Conservation (phyloP, 2,329 filamentous ascomycete species). For the Fusarium cyanostomum region DNA sequence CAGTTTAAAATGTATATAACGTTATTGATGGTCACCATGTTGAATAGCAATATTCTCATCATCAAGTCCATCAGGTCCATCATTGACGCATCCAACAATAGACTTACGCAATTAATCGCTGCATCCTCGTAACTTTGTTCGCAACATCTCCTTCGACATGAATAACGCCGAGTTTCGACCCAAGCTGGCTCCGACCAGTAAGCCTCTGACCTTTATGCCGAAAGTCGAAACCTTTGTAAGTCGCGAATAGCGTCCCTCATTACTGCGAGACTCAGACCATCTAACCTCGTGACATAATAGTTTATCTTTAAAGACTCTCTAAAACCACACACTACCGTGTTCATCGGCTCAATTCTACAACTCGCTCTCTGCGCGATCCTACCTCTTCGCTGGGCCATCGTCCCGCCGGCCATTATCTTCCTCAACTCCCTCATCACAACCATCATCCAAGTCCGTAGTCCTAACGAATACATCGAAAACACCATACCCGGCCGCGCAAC, state of each 20-base stretch:
- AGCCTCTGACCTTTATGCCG: conserved; percentile 28
- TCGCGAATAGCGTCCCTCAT: neutral
- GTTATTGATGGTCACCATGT: neutral
- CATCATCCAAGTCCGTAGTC: conserved; percentile 34
- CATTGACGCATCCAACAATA: neutral
- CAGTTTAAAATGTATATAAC: neutral
- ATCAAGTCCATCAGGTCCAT: neutral
- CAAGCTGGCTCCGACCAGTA: conserved; percentile 36
- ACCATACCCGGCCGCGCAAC: conserved; percentile 48
- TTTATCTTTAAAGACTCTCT: conserved; percentile 48
- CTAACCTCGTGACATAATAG: conserved; percentile 7
- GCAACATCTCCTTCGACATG: neutral
- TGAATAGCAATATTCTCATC: neutral
- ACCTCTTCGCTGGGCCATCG: conserved; percentile 47
- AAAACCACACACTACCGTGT: conserved; percentile 45
- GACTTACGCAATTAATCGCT: neutral
- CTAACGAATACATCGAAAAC: conserved; percentile 37
- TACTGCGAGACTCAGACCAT: neutral
- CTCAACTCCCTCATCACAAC: conserved; percentile 47
- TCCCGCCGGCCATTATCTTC: conserved; percentile 46
- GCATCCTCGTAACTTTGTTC: neutral
- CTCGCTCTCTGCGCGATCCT: conserved; percentile 46
- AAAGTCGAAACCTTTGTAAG: conserved; percentile 34
- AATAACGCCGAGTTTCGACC: conserved; percentile 38
- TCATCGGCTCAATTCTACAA: conserved; percentile 50